These are phyloP conservation scores for Saccharomycopsis fermentans DNA, from an alignment of 805 yeast species.

Conservation along the genomic window DNA sequence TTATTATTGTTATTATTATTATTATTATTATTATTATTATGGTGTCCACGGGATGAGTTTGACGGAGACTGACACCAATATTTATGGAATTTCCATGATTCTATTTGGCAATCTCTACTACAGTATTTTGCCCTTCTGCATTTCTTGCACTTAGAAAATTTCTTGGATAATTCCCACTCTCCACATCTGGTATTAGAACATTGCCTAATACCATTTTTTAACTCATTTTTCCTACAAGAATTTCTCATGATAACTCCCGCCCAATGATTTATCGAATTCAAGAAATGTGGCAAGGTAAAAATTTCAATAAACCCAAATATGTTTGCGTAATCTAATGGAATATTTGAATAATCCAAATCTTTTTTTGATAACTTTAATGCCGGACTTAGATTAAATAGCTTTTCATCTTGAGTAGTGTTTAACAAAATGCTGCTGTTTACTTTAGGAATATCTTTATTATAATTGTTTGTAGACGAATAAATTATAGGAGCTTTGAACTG, in stretches of 20 bases:
- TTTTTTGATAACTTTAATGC: slow-evolving; percentile 32
- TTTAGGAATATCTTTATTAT: slow-evolving; percentile 13
- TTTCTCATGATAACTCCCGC: slow-evolving; percentile 96
- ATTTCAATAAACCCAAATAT: slow-evolving; percentile 87
- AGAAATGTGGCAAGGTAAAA: slow-evolving; percentile 60
- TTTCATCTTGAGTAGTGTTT: slow-evolving; percentile 2
- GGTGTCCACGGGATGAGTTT: slow-evolving; percentile 19
- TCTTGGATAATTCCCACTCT: slow-evolving; percentile 81
- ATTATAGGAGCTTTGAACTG: slow-evolving; percentile 13
- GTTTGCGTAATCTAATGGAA: slow-evolving; percentile 45
- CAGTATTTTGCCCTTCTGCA: slow-evolving; percentile 95
- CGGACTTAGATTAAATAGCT: slow-evolving; percentile 32
- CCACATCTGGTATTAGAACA: slow-evolving; percentile 93
- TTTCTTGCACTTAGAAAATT: slow-evolving; percentile 89
- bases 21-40: not conserved
- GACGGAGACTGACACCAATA: slow-evolving; percentile 74
- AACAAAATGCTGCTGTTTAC: slow-evolving; percentile 7
- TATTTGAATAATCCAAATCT: slow-evolving; percentile 30
- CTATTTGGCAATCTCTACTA: slow-evolving; percentile 81
- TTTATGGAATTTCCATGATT: slow-evolving; percentile 87
- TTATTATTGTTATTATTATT: not conserved
- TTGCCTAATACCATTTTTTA: slow-evolving; percentile 82
- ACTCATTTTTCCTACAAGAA: slow-evolving; percentile 85
- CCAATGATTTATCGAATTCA: slow-evolving; percentile 87
- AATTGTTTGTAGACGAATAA: slow-evolving; percentile 10